These are phyloP conservation scores for Rhynchosporium secalis DNA, from an alignment of 2,329 filamentous ascomycete species.

Conservation along the genomic window DNA sequence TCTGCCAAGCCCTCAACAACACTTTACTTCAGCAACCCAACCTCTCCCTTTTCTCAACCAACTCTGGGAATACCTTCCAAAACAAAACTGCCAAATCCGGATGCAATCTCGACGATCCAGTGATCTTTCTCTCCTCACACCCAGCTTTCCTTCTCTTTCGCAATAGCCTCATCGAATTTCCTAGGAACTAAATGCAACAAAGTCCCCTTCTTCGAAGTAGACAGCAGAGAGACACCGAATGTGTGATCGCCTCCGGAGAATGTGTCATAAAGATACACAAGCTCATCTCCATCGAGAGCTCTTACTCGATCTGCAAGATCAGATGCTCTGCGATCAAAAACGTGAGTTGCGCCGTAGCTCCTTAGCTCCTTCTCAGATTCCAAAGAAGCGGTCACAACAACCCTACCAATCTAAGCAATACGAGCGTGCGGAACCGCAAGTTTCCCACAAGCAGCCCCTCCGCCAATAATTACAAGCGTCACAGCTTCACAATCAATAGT, in stretches of 20 bases:
- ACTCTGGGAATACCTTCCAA: slow-evolving; percentile 39
- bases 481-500: slow-evolving; percentile 33
- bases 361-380: slow-evolving; percentile 39
- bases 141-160: slow-evolving; percentile 35
- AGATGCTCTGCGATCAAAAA: slow-evolving; percentile 41
- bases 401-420: slow-evolving; percentile 43
- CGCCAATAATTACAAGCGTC: slow-evolving; percentile 41
- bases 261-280: slow-evolving; percentile 43
- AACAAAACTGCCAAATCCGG: slow-evolving; percentile 38
- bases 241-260: slow-evolving; percentile 26
- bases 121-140: slow-evolving; percentile 37
- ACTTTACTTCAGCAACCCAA: slow-evolving; percentile 38
- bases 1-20: slow-evolving; percentile 41
- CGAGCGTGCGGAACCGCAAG: slow-evolving; percentile 41
- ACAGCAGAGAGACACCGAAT: slow-evolving; percentile 42
- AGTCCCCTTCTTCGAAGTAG: slow-evolving; percentile 41
- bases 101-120: slow-evolving; percentile 36
- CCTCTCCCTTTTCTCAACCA: slow-evolving; percentile 38
- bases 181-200: slow-evolving; percentile 37
- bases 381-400: slow-evolving; percentile 40
- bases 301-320: slow-evolving; percentile 40
- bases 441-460: slow-evolving; percentile 41
- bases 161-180: slow-evolving; percentile 35
- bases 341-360: slow-evolving; percentile 44
- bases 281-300: slow-evolving; percentile 43